phyloP scores from a whole-genome alignment of 2,329 filamentous ascomycete genomes.

The Scedosporium aurantiacum region DNA sequence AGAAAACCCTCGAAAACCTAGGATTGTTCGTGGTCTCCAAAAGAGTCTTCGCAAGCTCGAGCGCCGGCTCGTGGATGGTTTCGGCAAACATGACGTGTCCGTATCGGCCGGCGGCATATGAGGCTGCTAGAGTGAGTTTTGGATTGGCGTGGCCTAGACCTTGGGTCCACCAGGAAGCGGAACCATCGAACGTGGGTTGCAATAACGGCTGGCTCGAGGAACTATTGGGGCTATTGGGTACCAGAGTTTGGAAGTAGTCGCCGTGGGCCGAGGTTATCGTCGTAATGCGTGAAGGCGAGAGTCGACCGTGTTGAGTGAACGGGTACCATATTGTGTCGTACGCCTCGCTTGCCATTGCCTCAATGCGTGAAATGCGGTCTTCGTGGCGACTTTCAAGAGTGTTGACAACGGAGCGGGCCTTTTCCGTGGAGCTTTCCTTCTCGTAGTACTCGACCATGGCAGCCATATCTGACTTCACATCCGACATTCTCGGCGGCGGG shows the following conservation, averaged over 20 bases:
- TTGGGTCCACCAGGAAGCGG: constrained; percentile 87
- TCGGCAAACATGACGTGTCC: constrained; percentile 84
- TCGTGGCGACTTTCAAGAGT: constrained; percentile 42
- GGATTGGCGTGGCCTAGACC: constrained; percentile 73
- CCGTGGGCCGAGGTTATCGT: constrained; percentile 72
- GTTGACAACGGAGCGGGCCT: constrained; percentile 34
- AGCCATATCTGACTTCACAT: constrained; percentile 35
- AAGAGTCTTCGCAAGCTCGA: constrained; percentile 56
- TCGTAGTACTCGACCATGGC: constrained; percentile 56
- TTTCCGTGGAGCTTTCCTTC: constrained; percentile 24
- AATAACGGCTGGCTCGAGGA: constrained; percentile 27
- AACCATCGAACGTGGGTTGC: constrained; percentile 66
- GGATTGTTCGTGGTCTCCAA: constrained; percentile 46
- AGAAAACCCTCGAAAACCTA: constrained; percentile 63
- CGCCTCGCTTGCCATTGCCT: constrained; percentile 51
- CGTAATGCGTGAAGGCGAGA: constrained; percentile 51
- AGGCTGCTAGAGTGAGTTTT: constrained; percentile 58
- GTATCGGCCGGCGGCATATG: constrained; percentile 72
- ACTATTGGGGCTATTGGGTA: constrained; percentile 1
- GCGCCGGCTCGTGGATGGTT: constrained; percentile 66
- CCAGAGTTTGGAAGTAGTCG: constrained; percentile 60
- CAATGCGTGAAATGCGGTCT: constrained; percentile 44
- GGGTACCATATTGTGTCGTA: constrained; percentile 69
- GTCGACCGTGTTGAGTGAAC: constrained; percentile 66
- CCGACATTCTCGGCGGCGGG: constrained; percentile 40